Conservation (phyloP, 139 green algal species). For the Gonium pectorale region DNA sequence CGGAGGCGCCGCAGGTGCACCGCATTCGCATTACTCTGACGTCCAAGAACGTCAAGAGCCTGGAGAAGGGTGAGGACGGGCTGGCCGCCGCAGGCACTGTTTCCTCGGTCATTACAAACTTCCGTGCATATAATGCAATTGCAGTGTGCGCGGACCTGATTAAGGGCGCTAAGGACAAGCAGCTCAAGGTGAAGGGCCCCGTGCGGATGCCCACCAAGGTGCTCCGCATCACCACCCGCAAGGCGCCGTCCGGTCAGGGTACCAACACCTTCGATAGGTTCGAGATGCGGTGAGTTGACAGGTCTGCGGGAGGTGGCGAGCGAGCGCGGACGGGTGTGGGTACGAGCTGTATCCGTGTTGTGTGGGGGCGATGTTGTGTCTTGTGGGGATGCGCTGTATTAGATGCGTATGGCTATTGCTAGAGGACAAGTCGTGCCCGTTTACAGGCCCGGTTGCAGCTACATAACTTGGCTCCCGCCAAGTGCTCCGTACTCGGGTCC, state of each 20-base stretch:
- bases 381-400: too few relatives aligned
- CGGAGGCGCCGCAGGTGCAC: conserved; percentile 85
- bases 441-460: too few relatives aligned
- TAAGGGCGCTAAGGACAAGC: conserved; percentile 97
- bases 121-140: background rate
- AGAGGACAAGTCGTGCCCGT: too few relatives aligned
- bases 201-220: conserved; percentile 99
- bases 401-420: too few relatives aligned
- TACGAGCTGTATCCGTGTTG: too few relatives aligned
- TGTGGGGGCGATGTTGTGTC: too few relatives aligned
- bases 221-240: conserved; percentile 97
- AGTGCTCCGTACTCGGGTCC: too few relatives aligned
- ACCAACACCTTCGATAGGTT: conserved; percentile 99
- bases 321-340: too few relatives aligned
- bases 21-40: conserved; percentile 99
- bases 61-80: conserved; percentile 92
- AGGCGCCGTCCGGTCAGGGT: conserved; percentile 98
- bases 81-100: background rate
- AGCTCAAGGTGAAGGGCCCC: conserved; percentile 97
- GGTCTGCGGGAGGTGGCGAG: too few relatives aligned
- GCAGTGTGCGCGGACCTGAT: conserved; percentile 97
- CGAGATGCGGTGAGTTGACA: conserved; percentile 91
- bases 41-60: conserved; percentile 94
- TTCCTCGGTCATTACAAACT: background rate
- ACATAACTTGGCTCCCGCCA: too few relatives aligned